These are phyloP conservation scores for Cucumis hystrix DNA, from an alignment of 306 rosid species.

Conservation along the genomic window DNA sequence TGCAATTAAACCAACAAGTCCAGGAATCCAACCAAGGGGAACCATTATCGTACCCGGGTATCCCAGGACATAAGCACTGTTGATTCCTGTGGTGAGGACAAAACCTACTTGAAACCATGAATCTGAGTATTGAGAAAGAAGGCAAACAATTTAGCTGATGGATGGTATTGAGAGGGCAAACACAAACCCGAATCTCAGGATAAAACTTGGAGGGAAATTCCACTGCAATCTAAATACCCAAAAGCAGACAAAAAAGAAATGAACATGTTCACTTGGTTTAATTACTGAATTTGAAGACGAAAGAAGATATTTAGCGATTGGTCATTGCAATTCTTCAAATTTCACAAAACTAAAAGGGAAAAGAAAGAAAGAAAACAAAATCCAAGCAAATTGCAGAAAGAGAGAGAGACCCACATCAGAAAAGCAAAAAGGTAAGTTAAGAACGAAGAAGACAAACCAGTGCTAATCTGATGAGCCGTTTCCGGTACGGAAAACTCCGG, in stretches of 20 bases:
- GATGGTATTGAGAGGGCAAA: background rate
- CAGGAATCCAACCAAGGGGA: conserved; percentile 73
- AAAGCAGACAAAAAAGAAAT: background rate
- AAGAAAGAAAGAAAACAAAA: no score
- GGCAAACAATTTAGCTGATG: background rate
- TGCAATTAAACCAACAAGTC: conserved; percentile 53
- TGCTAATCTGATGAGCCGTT: conserved; percentile 87
- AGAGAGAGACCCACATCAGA: background rate
- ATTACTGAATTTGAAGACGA: background rate
- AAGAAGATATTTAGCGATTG: background rate
- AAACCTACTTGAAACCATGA: conserved; percentile 90
- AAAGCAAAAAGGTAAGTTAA: background rate
- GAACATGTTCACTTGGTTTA: background rate
- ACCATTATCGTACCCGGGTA: conserved; percentile 86
- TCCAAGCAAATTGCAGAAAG: background rate
- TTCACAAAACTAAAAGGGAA: background rate
- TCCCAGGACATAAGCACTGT: conserved; percentile 86
- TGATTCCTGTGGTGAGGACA: conserved; percentile 78
- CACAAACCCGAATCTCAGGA: background rate
- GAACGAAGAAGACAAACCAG: conserved; percentile 16
- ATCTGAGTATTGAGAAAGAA: conserved; percentile 23
- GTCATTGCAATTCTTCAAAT: background rate
- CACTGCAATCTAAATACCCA: background rate
- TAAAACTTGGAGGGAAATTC: background rate
- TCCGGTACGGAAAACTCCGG: conserved; percentile 32